Evolutionary conservation across 495 filamentous ascomycete genomes (phyloP), one percentile per base, ranked within the genome.

Genomic region (Penicillium macrosclerotiorum): DNA sequence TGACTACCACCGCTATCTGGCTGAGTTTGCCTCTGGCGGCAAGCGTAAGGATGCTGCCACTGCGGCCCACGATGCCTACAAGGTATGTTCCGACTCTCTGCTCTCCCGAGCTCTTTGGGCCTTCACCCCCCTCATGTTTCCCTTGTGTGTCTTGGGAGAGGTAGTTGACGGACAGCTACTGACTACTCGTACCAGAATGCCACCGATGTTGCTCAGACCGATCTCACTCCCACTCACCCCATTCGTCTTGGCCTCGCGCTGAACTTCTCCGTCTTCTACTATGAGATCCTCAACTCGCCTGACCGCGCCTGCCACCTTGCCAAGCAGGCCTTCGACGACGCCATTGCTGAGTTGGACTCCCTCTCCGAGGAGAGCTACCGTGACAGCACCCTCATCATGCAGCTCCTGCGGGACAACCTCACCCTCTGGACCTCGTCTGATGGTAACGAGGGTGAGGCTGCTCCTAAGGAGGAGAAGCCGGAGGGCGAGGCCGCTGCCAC

Each of bases 251-350:
- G 93, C 65, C 88, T 98, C 54, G 93, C 93, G 50, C 82, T 98
- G 53, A 98, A 98, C 82, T 98, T 98, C 84, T 97, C 94, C 30
- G 93, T 98, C 56, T 98, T 98, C 79, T 98, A 98, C 84, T 98
- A 98, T 69, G 93, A 98, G 81, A 98, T 98, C 68, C 79, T 98
- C 57, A 98, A 97, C 84, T 95, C 93, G 9, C 93, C 93, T 35
- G 93, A 98, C 65, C 92, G 91, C 68, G 93, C 93, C 63, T 98
- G 93, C 81, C 93, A 98, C 71, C 82, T 98, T 43, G 93, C 93
- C 67, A 98, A 98, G 85, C 91, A 96, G 76, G 92, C 94, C 22
- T 98, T 98, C 63, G 93, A 98, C 69, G 93, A 98, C 68, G 93
- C 93, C 51, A 98, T 98, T 69, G 93, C 93, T 50, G 93, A 98